phyloP scores from a whole-genome alignment of 139 green algal genomes.

The Chara braunii region DNA sequence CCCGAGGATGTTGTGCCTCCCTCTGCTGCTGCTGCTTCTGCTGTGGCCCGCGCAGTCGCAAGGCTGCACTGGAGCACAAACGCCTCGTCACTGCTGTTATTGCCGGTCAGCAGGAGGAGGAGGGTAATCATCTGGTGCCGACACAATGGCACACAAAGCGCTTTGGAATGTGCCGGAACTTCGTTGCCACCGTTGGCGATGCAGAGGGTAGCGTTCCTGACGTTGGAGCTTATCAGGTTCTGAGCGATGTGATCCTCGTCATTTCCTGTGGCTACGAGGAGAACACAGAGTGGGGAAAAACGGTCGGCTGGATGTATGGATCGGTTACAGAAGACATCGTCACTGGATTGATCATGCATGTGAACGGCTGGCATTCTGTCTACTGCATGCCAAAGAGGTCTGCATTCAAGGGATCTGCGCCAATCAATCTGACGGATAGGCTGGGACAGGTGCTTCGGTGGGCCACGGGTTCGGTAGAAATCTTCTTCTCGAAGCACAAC shows the following conservation, averaged over 20 bases:
- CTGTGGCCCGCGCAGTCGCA: not conserved
- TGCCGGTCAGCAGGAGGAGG: not conserved
- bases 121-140: not conserved
- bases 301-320: constrained; percentile 39
- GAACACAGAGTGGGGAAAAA: constrained; percentile 26
- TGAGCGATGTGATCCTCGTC: constrained; percentile 26
- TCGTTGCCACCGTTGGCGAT: constrained; percentile 3
- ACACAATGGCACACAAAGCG: constrained; percentile 1
- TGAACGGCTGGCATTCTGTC: constrained; percentile 28
- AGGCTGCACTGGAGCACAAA: not conserved
- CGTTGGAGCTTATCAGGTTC: no score
- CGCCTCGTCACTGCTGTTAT: not conserved
- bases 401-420: constrained; percentile 35
- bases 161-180: constrained; percentile 29
- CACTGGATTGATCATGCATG: constrained; percentile 30
- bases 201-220: not conserved
- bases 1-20: no score
- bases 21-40: not conserved
- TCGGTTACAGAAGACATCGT: constrained; percentile 37
- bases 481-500: constrained; percentile 32
- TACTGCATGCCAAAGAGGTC: constrained; percentile 17
- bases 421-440: constrained; percentile 35
- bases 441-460: constrained; percentile 7
- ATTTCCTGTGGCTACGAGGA: constrained; percentile 38
- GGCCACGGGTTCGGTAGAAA: constrained; percentile 28